A percentile compares a stretch with the other conserved stretches of the same genome.
phyloP scores from a whole-genome alignment of 352 stramenopile genomes.

The Aphanomyces stellatus region DNA sequence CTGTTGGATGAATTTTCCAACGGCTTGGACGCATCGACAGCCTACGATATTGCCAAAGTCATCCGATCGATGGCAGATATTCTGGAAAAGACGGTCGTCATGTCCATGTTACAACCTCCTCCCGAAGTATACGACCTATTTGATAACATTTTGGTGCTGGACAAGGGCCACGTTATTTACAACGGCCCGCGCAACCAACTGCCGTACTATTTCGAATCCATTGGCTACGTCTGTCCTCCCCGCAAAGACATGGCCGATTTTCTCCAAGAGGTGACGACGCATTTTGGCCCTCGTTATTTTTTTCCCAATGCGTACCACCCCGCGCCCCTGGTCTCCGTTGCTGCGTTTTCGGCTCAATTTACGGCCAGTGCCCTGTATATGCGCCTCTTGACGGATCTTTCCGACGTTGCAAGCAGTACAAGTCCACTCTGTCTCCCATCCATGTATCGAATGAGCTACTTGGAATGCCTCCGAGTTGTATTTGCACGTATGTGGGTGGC shows the following conservation, averaged over 20 bases:
- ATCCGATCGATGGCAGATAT: slow-evolving; percentile 5
- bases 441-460: background rate
- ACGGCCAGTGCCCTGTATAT: background rate
- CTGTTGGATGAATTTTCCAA: slow-evolving; percentile 20
- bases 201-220: slow-evolving; percentile 36
- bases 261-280: slow-evolving; percentile 58
- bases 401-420: background rate
- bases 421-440: background rate
- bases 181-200: slow-evolving; percentile 35
- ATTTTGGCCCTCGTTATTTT: slow-evolving; percentile 31
- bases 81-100: slow-evolving; percentile 21
- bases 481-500: slow-evolving; percentile 28
- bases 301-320: slow-evolving; percentile 18
- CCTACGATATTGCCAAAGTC: slow-evolving; percentile 19
- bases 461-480: background rate
- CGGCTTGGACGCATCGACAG: slow-evolving; percentile 15
- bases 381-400: background rate
- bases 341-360: slow-evolving; percentile 1
- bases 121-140: slow-evolving; percentile 83
- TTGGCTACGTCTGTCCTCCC: slow-evolving; percentile 40
- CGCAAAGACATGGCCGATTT: slow-evolving; percentile 73
- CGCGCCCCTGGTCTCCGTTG: background rate
- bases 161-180: slow-evolving; percentile 69
- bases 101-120: slow-evolving; percentile 33
- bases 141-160: slow-evolving; percentile 80